These are phyloP conservation scores for Euphorbia celastroides DNA, from an alignment of 441 rosid genomes.

Conservation along the genomic window DNA sequence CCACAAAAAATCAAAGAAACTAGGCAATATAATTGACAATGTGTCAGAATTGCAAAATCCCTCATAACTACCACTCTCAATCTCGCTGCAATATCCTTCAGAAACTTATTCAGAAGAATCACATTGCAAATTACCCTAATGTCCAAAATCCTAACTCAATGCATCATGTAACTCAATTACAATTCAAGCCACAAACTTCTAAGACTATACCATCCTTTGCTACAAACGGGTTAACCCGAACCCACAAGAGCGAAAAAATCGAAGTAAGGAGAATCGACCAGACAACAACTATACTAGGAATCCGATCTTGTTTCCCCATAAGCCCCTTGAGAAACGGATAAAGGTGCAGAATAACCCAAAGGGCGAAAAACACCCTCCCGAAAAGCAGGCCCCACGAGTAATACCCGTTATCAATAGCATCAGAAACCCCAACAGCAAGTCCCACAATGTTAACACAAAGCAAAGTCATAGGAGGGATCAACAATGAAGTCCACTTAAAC, in stretches of 20 bases:
- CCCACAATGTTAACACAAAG: slow-evolving; percentile 75
- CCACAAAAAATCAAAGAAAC: slow-evolving; percentile 24
- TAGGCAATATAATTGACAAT: slow-evolving; percentile 13
- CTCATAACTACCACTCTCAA: no score
- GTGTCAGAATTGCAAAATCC: slow-evolving; percentile 19
- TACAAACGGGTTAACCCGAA: slow-evolving; percentile 75
- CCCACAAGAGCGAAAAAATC: slow-evolving; percentile 87
- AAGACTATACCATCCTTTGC: slow-evolving; percentile 62
- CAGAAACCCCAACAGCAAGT: slow-evolving; percentile 73
- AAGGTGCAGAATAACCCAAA: slow-evolving; percentile 94
- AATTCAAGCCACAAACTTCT: slow-evolving; percentile 81
- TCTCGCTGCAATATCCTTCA: no score
- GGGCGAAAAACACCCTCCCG: slow-evolving; percentile 77
- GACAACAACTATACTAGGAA: slow-evolving; percentile 84
- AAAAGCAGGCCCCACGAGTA: slow-evolving; percentile 96
- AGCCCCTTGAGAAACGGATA: slow-evolving; percentile 96
- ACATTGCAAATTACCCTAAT: no score
- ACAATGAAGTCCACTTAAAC: slow-evolving; percentile 90
- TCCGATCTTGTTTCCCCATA: slow-evolving; percentile 76
- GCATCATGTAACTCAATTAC: slow-evolving; percentile 37
- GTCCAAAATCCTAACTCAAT: no score
- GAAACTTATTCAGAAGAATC: no score
- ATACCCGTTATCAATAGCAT: slow-evolving; percentile 94
- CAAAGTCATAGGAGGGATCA: slow-evolving; percentile 79
- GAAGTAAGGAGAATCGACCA: slow-evolving; percentile 96